Evolutionary conservation across 2,329 filamentous ascomycete genomes (phyloP), one percentile per base, ranked within the genome.

Genomic region (Diaporthe eres): DNA sequence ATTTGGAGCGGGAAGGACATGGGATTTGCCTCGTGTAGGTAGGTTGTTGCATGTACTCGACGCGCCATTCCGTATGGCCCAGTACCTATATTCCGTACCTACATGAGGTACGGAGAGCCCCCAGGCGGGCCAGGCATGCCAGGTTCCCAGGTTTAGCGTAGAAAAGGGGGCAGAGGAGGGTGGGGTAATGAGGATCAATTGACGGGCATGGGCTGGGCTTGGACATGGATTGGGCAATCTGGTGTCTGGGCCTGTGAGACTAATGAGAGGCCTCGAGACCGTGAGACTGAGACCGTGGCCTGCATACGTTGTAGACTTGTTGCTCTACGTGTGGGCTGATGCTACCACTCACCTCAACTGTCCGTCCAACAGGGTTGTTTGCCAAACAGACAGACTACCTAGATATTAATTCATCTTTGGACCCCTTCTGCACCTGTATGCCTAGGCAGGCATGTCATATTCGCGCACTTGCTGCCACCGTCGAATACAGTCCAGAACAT

Each of bases 151-250:
- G 63, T 67, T 25, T 67, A 67, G 63, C 63, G 63, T 12, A 25
- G 17, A 67, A 67, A 67, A 51, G 44, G 63, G 63, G 63, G 63
- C 63, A 67, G 44, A 67, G 28, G 44, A 67, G 63, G 63, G 63
- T 67, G 63, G 63, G 63, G 63, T 51, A 67, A 67, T 37, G 63
- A 67, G 63, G 44, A 67, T 67, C 63, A 67, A 67, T 67, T 67
- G 63, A 67, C 63, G 44, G 44, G 61, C 61, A 28, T 47, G 61
- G 61, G 42, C 42, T 22, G 34, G 28, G 51, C 51, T 15, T 12
- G 51, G n/a, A 13, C 57, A 61, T 42, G 60, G 60, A 34, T 34
- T 34, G 34, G 57, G 57, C 58, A n/a, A 61, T 61, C 58, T 44
- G 58, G 58, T 31, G 8, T 34, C 28, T 58, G 31, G 53, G 57